Evolutionary conservation across 805 yeast genomes (phyloP), one percentile per base, ranked within the genome.

Genomic region (Suhomyces kilbournensis): DNA sequence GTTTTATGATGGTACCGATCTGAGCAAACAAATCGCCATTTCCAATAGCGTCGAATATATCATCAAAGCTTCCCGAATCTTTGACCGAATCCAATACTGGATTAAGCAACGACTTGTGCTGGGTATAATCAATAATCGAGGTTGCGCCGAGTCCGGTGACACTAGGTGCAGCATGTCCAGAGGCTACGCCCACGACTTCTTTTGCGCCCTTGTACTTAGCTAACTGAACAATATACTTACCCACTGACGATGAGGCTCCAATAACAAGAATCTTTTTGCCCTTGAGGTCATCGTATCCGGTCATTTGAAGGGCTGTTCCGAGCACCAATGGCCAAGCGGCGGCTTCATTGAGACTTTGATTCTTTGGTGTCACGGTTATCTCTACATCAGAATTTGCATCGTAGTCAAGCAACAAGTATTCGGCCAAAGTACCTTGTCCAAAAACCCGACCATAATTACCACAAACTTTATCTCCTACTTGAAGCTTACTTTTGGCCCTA

Each of bases 211-310:
- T 56, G 39, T 76, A 65, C 64, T 80, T 84, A 8, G 85, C 81
- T 40, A 87, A 64, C 64, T 84, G 88, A 34, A 82, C 70, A 3
- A 78, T 73, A 53, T 73, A 76, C 26, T 76, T 63, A 20, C 92
- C 91, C 14, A 86, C 91, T 12, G 85, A 69, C 1, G 96, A 83
- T 7, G 88, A 84, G 23, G 87, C 93, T 38, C 96, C 96, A 46
- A 87, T 70, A 19, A 89, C 76, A 46, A 88, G 72, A 3, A 86
- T 80, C 53, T 75, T 78, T 8, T 72, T 71, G 9, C 72, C 71
- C 38, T 70, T 72, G 19, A 80, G 68, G 32, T 67, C 72, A 3
- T 64, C 63, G 25, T 53, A 48, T 7, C 64, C 62, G 28, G 78
- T 64, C 47, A 75, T 62, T 47, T 71, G 63, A 56, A 62, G 75